Evolutionary conservation across 2,329 filamentous ascomycete genomes (phyloP), one percentile per base, ranked within the genome.

Genomic region (Xylariaceae sp.): DNA sequence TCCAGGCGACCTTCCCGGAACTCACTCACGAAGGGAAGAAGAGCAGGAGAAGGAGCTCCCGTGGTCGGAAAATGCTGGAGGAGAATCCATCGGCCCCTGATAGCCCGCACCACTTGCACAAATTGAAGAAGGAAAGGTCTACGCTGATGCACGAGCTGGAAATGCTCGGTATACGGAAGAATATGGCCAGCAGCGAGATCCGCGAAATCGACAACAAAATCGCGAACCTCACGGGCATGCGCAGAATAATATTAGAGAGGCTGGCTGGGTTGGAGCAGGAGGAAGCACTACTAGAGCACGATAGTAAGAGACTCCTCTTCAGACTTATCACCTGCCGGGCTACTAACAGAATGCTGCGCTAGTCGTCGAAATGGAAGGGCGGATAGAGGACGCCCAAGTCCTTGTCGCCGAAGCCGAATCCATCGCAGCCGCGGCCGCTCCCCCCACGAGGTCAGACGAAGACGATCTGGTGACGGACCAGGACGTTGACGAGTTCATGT

Each of bases 161-260:
- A 57, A 86, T 96, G 78, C 80, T 97, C 67, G 77, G 83, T 3
- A 80, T 97, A 46, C 78, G 92, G 43, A 98, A 98, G 65, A 95
- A 92, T 58, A 96, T 98, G 90, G 90, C 89, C 52, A 92, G 88
- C 55, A 85, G 87, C 47, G 92, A 98, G 63, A 97, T 98, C 43
- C 80, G 81, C 44, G 92, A 98, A 57, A 95, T 98, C 45, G 92
- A 98, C 65, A 89, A 85, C 66, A 98, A 97, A 65, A 90, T 98
- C 48, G 79, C 87, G 44, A 97, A 97, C 61, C 70, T 98, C 38
- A 83, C 88, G 52, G 87, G 80, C 46, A 96, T 97, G 88, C 83
- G 92, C 50, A 85, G 83, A 57, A 94, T 96, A 45, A 85, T 97
- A 31, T 64, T 98, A 41, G 88, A 96, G 39, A 76, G 92, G 47